Percentiles rank a stretch among this genome's conserved stretches.
These are phyloP conservation scores for Teunomyces funiuensis DNA, from an alignment of 805 yeast genomes.

Conservation along the genomic window DNA sequence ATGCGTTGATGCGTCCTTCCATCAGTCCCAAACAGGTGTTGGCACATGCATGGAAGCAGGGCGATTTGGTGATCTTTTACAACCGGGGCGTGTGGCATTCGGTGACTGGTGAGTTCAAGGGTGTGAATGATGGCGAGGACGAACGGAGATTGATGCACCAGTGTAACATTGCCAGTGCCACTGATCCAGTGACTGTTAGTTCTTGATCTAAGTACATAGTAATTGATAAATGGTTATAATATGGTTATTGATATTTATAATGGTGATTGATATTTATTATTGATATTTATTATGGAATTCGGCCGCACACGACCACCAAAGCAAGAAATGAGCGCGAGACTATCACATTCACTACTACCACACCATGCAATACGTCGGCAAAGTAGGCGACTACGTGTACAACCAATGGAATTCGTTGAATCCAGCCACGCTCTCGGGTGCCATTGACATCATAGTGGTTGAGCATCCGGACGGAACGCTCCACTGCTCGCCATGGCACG, in stretches of 20 bases:
- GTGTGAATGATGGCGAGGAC: conserved; percentile 48
- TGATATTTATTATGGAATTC: too few relatives aligned
- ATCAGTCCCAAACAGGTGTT: conserved; percentile 71
- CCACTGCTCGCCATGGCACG: conserved; percentile 95
- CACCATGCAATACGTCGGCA: conserved; percentile 90
- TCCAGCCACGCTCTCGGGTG: conserved; percentile 95
- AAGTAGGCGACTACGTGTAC: conserved; percentile 92
- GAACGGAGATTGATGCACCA: conserved; percentile 90
- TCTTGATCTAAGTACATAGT: too few relatives aligned
- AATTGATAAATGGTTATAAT: conserved; percentile 2
- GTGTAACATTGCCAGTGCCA: conserved; percentile 85
- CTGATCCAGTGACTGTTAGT: conserved; percentile 49
- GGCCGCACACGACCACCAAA: too few relatives aligned
- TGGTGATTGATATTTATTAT: too few relatives aligned
- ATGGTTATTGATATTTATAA: neutral
- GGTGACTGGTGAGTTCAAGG: conserved; percentile 82
- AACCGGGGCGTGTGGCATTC: conserved; percentile 92
- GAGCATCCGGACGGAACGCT: conserved; percentile 81
- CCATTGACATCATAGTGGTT: conserved; percentile 92
- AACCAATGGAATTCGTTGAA: conserved; percentile 96
- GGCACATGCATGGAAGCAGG: conserved; percentile 80
- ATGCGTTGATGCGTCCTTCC: conserved; percentile 81
- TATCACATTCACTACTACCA: neutral
- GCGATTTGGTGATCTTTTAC: conserved; percentile 83
- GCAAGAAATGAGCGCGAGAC: neutral